A percentile compares a stretch with the other conserved stretches of the same genome.
Conservation (phyloP, 2,329 filamentous ascomycete genomes). For the Trichoderma endophyticum region DNA sequence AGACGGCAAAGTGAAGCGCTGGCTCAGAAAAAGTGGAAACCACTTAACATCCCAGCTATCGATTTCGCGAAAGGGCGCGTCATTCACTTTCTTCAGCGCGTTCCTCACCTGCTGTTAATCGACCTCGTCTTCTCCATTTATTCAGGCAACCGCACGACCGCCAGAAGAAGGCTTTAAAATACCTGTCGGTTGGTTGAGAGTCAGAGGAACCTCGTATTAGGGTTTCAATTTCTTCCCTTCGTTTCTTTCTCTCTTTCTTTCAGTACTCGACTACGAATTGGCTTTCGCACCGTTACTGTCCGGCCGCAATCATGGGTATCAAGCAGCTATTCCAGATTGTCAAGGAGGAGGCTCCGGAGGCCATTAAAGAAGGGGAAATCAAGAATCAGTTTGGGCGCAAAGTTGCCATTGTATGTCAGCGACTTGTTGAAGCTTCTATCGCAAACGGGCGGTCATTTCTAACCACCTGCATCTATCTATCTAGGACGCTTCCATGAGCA, state of each 20-base stretch:
- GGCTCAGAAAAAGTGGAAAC: slow-evolving; percentile 24
- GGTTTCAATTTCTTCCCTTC: not conserved
- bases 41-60: slow-evolving; percentile 31
- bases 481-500: slow-evolving; percentile 76
- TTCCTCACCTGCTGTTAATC: not conserved
- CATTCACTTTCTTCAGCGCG: slow-evolving; percentile 25
- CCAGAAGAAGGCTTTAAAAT: not conserved
- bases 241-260: not conserved
- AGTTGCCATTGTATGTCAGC: slow-evolving; percentile 79
- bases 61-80: slow-evolving; percentile 30
- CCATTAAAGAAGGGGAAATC: slow-evolving; percentile 95
- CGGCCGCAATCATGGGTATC: slow-evolving; percentile 53
- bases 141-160: not conserved
- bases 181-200: not conserved
- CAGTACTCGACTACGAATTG: not conserved
- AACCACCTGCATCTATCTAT: not conserved
- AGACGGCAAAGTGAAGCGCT: not conserved
- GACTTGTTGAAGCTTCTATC: not conserved
- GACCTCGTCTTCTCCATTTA: not conserved
- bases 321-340: slow-evolving; percentile 78
- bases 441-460: not conserved
- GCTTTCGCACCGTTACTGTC: not conserved
- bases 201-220: not conserved
- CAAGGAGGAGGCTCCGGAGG: slow-evolving; percentile 89
- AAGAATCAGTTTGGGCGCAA: slow-evolving; percentile 99